Base-by-base conservation (phyloP, 2,329 filamentous ascomycete species). In the Piedraia hortae region DNA sequence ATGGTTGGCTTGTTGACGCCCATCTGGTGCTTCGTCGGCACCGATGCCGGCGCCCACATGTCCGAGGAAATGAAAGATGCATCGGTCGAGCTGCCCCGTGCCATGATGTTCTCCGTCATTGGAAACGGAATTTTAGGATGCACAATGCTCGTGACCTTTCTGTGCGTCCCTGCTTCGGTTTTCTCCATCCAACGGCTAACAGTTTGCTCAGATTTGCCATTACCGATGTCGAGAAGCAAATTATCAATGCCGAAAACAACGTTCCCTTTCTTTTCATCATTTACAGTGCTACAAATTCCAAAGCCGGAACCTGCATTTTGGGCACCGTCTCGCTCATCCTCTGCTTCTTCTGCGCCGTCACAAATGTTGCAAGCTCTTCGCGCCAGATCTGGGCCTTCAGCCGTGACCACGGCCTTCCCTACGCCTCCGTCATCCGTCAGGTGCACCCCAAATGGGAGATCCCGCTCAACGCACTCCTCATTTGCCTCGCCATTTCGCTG, bases 311-410 rank as follows among this genome's bases (percentile, higher is more conserved):
- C 6, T 38, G 31, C 12, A 34, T 38, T 6, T 37, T 46, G 25
- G 36, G 36, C 1, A 24, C 35, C 2, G 32, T 45, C 12, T 27
- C 47, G 15, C 38, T 45, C 20, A 23, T 45, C 22, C 33, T 39
- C 14, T 29, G 34, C 7, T 36, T 33, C 6, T 40, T 33, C 24
- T 36, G 34, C 28, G 32, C 35, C 26, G 35, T 47, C 20, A 39
- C 34, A 12, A 35, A 39, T 20, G 34, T 47, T 2, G 46, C 46
- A 2, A 45, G 46, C 1, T 38, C 45, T 4, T 44, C 41, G 11
- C 36, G 43, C 19, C 42, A 49, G 30, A 29, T 46, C n/a, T 43
- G 38, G 31, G 34, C 43, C 7, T 51, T 50, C 26, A 43, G 19
- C 14, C 16, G 23, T 3, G 23, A 25, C 10, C 11, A 22, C 10